Base-by-base conservation (phyloP, 169 alveolate species). In the Plasmodium billcollinsi region DNA sequence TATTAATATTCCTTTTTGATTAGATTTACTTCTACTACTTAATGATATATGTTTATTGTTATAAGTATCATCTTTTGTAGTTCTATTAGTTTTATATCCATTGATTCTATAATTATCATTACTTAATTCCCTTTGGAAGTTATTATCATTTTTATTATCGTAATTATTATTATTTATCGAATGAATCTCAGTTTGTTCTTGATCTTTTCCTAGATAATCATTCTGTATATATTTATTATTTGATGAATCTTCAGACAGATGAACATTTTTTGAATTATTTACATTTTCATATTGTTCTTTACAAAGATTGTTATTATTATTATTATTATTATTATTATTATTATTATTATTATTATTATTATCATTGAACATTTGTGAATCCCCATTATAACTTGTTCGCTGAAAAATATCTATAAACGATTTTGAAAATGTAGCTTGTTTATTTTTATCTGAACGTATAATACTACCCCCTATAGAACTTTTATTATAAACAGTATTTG, bases 401-500 rank as follows among this genome's bases (percentile, higher is more conserved):
- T 20, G 2, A 29, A 67, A 21, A 24, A 45, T 5, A 50, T 65
- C 65, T 24, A 33, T 66, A 0, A 14, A 29, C 24, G 14, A 65
- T n/a, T 39, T 49, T 24, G 56, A 43, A 59, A 59, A 43, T 20
- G n/a, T 50, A 52, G 33, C n/a, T 12, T 45, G 50, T 69, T 26
- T 59, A 49, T 14, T 43, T 56, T 52, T 24, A 26, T 26, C 21
- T 33, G 14, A 21, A 67, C 14, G 15, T 58, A 65, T 52, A 33
- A 65, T 52, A 33, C 72, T 65, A 58, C 15, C 78, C 3, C 8
- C 78, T 4, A 39, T 6, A 12, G 80, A 52, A 43, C 70, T 66
- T 58, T 50, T 54, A 78, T 78, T 78, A 78, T 65, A 50, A 66
- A 70, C 7, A 33, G 33, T 20, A 15, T 78, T 78, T 5, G 61